Conservation (phyloP, 176 grass and related monocot genomes). For the Triticum monococcum region DNA sequence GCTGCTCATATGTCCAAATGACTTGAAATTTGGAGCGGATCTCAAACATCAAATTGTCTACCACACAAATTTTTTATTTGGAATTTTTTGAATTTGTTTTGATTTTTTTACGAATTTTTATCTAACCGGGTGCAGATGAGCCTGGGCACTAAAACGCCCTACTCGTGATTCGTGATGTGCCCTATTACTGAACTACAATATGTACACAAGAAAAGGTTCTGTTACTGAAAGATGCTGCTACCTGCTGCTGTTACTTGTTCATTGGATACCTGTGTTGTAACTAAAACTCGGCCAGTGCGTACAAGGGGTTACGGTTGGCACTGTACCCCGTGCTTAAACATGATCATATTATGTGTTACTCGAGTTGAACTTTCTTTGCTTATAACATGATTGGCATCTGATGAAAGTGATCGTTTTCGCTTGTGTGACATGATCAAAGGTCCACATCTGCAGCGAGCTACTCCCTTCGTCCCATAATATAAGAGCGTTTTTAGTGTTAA, state of each 20-base stretch:
- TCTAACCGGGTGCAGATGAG: too few relatives aligned
- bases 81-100: too few relatives aligned
- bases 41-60: too few relatives aligned
- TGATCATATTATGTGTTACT: neutral
- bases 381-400: neutral
- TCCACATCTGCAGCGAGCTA: neutral
- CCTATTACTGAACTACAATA: neutral
- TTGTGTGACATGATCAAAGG: neutral
- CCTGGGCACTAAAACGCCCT: too few relatives aligned
- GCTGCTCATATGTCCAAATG: too few relatives aligned
- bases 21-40: too few relatives aligned
- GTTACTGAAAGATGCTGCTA: neutral
- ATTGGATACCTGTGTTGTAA: slow-evolving; percentile 23
- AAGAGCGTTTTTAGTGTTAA: too few relatives aligned
- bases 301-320: neutral
- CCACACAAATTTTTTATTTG: too few relatives aligned
- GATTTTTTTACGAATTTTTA: too few relatives aligned
- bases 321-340: neutral
- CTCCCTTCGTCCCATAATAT: too few relatives aligned
- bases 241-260: neutral
- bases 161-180: slow-evolving; percentile 22
- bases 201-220: slow-evolving; percentile 23
- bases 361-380: neutral
- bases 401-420: neutral
- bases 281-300: neutral